A percentile compares a stretch with the other conserved stretches of the same genome.
phyloP scores from a whole-genome alignment of 2,329 filamentous ascomycete species.

The Stromatinia cepivora region DNA sequence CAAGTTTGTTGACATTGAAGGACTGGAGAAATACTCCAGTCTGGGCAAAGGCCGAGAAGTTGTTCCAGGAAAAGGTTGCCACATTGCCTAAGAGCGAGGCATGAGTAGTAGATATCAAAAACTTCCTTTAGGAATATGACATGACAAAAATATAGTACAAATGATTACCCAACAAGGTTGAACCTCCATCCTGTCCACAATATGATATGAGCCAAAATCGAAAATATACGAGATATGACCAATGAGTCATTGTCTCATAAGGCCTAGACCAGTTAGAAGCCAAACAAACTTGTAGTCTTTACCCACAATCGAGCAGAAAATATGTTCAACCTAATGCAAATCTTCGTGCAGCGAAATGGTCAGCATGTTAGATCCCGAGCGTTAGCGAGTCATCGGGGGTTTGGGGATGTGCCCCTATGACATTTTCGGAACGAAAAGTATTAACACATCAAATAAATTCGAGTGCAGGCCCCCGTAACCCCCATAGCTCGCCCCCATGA shows the following conservation, averaged over 20 bases:
- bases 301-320: not conserved
- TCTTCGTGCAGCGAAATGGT: too few relatives aligned
- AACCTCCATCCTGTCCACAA: not conserved
- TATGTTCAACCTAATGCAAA: too few relatives aligned
- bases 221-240: not conserved
- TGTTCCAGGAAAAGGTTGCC: slow-evolving; percentile 80
- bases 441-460: too few relatives aligned
- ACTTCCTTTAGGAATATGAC: not conserved
- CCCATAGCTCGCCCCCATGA: too few relatives aligned
- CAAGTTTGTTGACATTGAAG: slow-evolving; percentile 75
- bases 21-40: slow-evolving; percentile 71
- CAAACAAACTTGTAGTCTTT: not conserved
- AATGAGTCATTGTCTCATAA: not conserved
- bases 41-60: slow-evolving; percentile 82
- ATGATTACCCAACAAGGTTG: not conserved
- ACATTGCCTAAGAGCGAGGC: slow-evolving; percentile 54
- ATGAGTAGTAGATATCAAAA: slow-evolving; percentile 17
- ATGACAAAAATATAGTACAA: not conserved
- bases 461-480: too few relatives aligned
- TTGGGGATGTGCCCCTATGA: too few relatives aligned
- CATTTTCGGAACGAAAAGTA: too few relatives aligned
- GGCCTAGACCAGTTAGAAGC: not conserved
- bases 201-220: not conserved
- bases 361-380: too few relatives aligned
- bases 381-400: too few relatives aligned